Evolutionary conservation across 495 filamentous ascomycete species (phyloP), one percentile per base, ranked within the genome.

Genomic region (Bryoglossum gracile): DNA sequence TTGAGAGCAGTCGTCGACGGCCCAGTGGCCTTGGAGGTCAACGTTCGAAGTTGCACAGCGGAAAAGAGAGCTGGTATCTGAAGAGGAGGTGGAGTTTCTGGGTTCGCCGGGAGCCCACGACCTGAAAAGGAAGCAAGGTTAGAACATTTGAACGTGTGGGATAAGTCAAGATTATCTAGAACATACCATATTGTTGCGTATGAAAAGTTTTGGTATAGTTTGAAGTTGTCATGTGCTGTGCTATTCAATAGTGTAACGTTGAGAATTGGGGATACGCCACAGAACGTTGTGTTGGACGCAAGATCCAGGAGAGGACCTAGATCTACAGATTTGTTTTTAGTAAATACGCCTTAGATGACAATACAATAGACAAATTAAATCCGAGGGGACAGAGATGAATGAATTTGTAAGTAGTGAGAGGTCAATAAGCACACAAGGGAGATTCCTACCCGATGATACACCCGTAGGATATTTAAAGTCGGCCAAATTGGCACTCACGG

Each of bases 51-150:
- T 62, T 14, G 79, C 77, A 54, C 81, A 84, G 39, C 75, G 71
- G 48, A 62, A 60, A 19, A 69, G 54, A 14, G 51, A 49, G 36
- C 51, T 58, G 19, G 55, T 51, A 14, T 55, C 46, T 14, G 60
- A 42, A 43, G 60, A 60, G 13, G 61, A 53, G 22, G 71, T 64
- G 48, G 24, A 52, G 40, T 73, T 76, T 22, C 53, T 58, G 1
- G 80, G 81, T 57, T 82, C 66, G 10, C 68, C 70, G 8, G 68
- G 57, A 1, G 68, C 73, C 80, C 80, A 85, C n/a, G n/a, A n/a
- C n/a, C n/a, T n/a, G n/a, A n/a, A n/a, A n/a, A n/a, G n/a, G n/a
- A n/a, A n/a, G n/a, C n/a, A n/a, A n/a, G n/a, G n/a, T n/a, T n/a
- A n/a, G n/a, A n/a, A n/a, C n/a, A n/a, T n/a, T n/a, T n/a, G n/a